phyloP scores from a whole-genome alignment of 345 rosid species.

The Hibiscus trionum region DNA sequence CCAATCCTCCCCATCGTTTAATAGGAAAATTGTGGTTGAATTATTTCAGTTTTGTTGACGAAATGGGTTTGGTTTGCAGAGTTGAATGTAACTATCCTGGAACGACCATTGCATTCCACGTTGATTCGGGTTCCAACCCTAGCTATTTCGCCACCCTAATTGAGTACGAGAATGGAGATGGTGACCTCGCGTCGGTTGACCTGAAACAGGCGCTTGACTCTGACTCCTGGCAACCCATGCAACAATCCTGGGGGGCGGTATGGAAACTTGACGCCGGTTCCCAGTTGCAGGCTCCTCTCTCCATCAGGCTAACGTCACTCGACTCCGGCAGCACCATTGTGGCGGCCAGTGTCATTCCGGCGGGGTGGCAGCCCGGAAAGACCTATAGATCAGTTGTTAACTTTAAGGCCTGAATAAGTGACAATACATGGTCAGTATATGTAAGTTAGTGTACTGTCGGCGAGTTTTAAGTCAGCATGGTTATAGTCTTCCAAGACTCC shows the following conservation, averaged over 20 bases:
- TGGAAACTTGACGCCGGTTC: conserved; percentile 51
- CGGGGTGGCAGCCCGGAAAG: conserved; percentile 43
- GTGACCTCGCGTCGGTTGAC: conserved; percentile 32
- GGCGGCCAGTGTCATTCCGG: conserved; percentile 46
- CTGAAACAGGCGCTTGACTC: conserved; percentile 36
- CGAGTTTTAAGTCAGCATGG: background rate
- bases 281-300: conserved; percentile 39
- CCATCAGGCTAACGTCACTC: conserved; percentile 38
- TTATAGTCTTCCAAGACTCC: background rate
- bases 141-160: conserved; percentile 44
- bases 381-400: conserved; percentile 44
- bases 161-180: conserved; percentile 46
- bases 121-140: conserved; percentile 46
- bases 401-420: conserved; percentile 15
- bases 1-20: background rate
- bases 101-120: conserved; percentile 30
- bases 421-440: background rate
- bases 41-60: background rate
- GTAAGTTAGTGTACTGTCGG: background rate
- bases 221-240: conserved; percentile 48
- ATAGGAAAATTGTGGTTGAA: background rate
- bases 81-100: conserved; percentile 48
- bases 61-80: conserved; percentile 22
- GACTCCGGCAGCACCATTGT: conserved; percentile 26
- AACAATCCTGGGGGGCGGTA: conserved; percentile 48